Percentiles rank a stretch among this genome's conserved stretches.
phyloP scores from a whole-genome alignment of 805 yeast genomes.

The Limtongozyma cylindracea region DNA sequence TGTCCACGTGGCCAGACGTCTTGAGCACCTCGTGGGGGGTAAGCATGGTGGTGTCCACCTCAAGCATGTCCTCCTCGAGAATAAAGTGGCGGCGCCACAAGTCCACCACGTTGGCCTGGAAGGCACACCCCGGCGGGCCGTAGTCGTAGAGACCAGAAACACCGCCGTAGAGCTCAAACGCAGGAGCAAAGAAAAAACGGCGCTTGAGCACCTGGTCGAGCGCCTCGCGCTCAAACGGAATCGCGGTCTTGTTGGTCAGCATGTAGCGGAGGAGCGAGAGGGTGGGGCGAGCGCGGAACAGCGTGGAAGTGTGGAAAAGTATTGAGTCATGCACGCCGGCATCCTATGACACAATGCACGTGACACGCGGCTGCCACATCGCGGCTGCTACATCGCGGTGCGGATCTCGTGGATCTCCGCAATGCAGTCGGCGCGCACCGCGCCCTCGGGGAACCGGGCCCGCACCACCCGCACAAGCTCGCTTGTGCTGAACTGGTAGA shows the following conservation, averaged over 20 bases:
- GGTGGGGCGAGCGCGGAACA: no score
- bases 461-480: no score
- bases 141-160: conserved; percentile 94
- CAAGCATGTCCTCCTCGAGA: conserved; percentile 95
- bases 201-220: conserved; percentile 82
- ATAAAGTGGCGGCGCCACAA: conserved; percentile 95
- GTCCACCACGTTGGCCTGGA: conserved; percentile 88
- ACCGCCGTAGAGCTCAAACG: conserved; percentile 95
- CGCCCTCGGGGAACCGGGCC: no score
- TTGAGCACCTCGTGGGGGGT: conserved; percentile 95
- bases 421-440: no score
- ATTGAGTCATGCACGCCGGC: no score
- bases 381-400: no score
- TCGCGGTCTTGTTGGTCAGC: conserved; percentile 6
- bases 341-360: no score
- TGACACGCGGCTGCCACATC: no score
- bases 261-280: no score
- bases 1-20: conserved; percentile 98
- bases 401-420: no score
- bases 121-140: conserved; percentile 99
- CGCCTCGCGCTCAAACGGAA: conserved; percentile 55
- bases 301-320: no score
- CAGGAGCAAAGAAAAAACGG: conserved; percentile 92
- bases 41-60: conserved; percentile 93
- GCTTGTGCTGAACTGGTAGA: no score